Conservation (phyloP, 1,284 basidiomycete genomes). For the Wolfiporia cocos region DNA sequence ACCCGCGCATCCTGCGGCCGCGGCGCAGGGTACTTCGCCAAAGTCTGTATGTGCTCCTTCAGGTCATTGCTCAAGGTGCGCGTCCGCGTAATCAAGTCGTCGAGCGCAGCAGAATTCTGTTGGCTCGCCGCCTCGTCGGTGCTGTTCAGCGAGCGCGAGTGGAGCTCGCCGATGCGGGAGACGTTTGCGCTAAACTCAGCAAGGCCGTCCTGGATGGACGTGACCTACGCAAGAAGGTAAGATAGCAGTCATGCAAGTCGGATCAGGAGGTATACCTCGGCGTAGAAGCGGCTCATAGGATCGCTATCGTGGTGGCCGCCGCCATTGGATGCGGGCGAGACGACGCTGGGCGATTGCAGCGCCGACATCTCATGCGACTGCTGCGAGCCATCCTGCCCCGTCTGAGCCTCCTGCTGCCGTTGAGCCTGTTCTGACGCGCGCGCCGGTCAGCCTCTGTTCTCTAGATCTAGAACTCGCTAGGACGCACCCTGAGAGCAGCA, state of each 20-base stretch:
- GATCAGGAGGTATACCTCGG: conserved; percentile 25
- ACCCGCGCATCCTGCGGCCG: conserved; percentile 51
- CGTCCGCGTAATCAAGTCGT: conserved; percentile 57
- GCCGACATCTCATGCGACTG: conserved; percentile 29
- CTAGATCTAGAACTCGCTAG: background rate
- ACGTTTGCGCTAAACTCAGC: conserved; percentile 50
- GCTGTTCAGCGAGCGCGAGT: conserved; percentile 51
- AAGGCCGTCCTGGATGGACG: conserved; percentile 54
- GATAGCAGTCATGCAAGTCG: conserved; percentile 1
- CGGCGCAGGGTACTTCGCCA: conserved; percentile 34
- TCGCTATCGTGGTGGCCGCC: conserved; percentile 20
- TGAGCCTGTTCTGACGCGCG: conserved; percentile 26
- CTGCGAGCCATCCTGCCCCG: conserved; percentile 13
- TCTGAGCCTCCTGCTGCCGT: conserved; percentile 22
- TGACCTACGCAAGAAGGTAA: conserved; percentile 20
- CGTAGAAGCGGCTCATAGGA: conserved; percentile 34
- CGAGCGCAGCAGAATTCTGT: conserved; percentile 41
- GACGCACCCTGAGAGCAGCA: conserved; percentile 34
- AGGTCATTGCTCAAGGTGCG: conserved; percentile 54
- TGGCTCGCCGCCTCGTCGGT: conserved; percentile 44
- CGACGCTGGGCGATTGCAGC: conserved; percentile 15
- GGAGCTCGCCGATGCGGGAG: conserved; percentile 49
- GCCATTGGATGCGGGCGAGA: conserved; percentile 17
- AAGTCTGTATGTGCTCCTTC: conserved; percentile 58
- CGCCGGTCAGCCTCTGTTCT: conserved; percentile 12